Base-by-base conservation (phyloP, 1,139 yeast species). In the Pneumocystis carinii region DNA sequence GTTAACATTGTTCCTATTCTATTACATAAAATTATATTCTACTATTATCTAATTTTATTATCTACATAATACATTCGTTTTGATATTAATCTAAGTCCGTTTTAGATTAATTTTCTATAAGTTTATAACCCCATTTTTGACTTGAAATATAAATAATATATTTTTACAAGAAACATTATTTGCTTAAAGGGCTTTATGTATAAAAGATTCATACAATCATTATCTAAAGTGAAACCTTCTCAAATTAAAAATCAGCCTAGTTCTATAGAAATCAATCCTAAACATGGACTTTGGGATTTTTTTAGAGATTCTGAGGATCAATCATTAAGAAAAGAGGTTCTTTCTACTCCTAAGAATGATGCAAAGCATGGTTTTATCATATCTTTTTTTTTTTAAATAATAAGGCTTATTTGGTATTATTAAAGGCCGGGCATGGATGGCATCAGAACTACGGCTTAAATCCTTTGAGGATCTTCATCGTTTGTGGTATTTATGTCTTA, bases 391-490 rank as follows among this genome's bases (percentile, higher is more conserved):
- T 48, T 29, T 59, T 59, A 5, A 15, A 41, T 19, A 59, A 8
- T 19, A 1, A 12, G 14, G 15, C 15, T 29, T 35, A 37, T 32
- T 29, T 36, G 36, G 37, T 10, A 15, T 39, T 19, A n/a, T 39
- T 38, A 27, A 65, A 41, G 88, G 95, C 15, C 81, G 96, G 68
- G 78, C 94, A 12, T 94, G 98, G 99, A 77, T 85, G 8, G 80
- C 89, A 65, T 85, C 90, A 14, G 97, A 92, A 72, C 81, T 92
- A 68, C 84, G 99, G 74, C 81, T 94, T 67, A 94, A 92, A 74
- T 83, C 90, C 17, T 94, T 90, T 71, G 95, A 90, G 58, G 98
- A 92, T 73, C 77, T 92, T 70, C 98, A 94, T 74, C 81, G 83
- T 61, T 79, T 92, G 70, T 92, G 98, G 97, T 90, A 89, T 73